A percentile compares a stretch with the other conserved stretches of the same genome.
Evolutionary conservation across 371 early-diverging fungal species (phyloP).

Genomic region (Mortierella sp.): DNA sequence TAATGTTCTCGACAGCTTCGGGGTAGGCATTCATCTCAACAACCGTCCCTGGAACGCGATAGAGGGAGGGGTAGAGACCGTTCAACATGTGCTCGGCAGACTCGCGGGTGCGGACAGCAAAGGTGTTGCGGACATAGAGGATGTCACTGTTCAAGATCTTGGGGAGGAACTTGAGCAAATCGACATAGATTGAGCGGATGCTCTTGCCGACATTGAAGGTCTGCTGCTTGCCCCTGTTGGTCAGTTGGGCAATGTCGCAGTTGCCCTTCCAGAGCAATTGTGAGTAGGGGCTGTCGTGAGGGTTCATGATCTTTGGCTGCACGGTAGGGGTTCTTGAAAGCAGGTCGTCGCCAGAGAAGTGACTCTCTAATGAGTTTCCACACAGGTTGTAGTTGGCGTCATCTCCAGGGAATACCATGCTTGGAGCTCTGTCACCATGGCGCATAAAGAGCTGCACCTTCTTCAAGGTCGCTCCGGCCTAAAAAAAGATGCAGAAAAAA

Average conservation of each 20-base stretch:
- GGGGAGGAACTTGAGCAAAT: slow-evolving; percentile 61
- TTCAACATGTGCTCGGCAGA: slow-evolving; percentile 61
- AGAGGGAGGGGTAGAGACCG: slow-evolving; percentile 59
- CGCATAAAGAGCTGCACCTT: slow-evolving; percentile 21
- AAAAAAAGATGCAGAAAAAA: not conserved
- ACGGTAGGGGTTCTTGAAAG: not conserved
- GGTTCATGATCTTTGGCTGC: not conserved
- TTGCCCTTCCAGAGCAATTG: not conserved
- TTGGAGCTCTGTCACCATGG: slow-evolving; percentile 17
- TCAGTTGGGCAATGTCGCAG: slow-evolving; percentile 60
- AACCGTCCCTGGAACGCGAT: not conserved
- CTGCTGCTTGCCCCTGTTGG: slow-evolving; percentile 60
- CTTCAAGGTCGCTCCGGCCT: slow-evolving; percentile 12
- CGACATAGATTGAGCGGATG: slow-evolving; percentile 63
- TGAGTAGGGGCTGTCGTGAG: slow-evolving; percentile 10
- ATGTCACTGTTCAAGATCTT: slow-evolving; percentile 4
- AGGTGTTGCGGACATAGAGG: slow-evolving; percentile 57
- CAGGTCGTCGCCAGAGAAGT: not conserved
- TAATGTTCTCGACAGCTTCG: slow-evolving; percentile 11
- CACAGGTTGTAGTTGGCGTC: slow-evolving; percentile 11
- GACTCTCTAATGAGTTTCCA: not conserved
- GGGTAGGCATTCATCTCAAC: slow-evolving; percentile 17
- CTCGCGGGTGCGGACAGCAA: slow-evolving; percentile 63
- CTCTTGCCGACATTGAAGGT: slow-evolving; percentile 58
- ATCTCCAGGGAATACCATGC: slow-evolving; percentile 14